A percentile compares a stretch with the other conserved stretches of the same genome.
These are phyloP conservation scores for Chalciporus sp. DNA, from an alignment of 1,284 basidiomycete species.

Conservation along the genomic window DNA sequence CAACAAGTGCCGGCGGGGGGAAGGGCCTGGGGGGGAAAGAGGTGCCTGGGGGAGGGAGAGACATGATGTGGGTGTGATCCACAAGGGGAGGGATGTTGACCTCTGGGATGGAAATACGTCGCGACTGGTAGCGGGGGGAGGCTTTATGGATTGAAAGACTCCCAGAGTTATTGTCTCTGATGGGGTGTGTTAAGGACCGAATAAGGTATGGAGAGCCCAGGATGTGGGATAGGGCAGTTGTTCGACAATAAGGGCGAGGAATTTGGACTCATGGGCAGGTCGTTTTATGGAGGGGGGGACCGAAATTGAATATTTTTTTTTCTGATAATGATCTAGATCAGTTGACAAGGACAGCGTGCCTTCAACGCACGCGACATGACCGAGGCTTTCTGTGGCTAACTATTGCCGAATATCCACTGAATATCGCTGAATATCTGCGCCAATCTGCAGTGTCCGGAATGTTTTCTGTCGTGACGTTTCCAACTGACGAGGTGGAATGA, in stretches of 20 bases:
- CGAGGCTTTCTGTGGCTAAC: not conserved
- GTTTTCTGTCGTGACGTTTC: not conserved
- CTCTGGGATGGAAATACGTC: not conserved
- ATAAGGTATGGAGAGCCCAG: conserved; percentile 35
- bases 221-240: not conserved
- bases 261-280: not conserved
- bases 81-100: conserved; percentile 16
- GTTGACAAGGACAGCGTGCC: not conserved
- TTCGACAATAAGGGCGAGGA: not conserved
- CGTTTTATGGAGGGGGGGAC: not conserved
- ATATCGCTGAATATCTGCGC: not conserved
- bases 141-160: conserved; percentile 21
- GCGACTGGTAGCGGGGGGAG: not conserved
- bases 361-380: conserved; percentile 1
- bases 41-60: conserved; percentile 28
- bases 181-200: conserved; percentile 23
- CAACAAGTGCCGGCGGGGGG: conserved; percentile 61
- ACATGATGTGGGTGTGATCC: conserved; percentile 29
- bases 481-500: not conserved
- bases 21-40: conserved; percentile 58
- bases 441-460: not conserved
- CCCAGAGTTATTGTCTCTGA: conserved; percentile 40
- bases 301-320: not conserved
- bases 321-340: not conserved
- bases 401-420: not conserved